These are phyloP conservation scores for Suillus discolor DNA, from an alignment of 768 basidiomycete species.

Conservation along the genomic window DNA sequence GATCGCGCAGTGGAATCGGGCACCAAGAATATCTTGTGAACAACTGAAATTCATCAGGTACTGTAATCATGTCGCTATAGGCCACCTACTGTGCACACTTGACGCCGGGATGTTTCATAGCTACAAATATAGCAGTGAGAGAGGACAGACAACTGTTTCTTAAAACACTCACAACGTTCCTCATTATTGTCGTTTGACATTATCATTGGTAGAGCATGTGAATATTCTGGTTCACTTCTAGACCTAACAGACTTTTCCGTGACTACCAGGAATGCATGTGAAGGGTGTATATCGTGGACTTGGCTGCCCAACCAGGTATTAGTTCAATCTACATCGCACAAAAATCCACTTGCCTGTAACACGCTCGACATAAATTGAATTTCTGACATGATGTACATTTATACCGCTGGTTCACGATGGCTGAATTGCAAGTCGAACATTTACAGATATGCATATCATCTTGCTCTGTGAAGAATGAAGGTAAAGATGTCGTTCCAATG, in stretches of 20 bases:
- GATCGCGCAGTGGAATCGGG: constrained; percentile 90
- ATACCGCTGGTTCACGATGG: constrained; percentile 66
- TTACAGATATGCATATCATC: constrained; percentile 62
- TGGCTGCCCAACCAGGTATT: constrained; percentile 48
- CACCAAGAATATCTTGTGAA: constrained; percentile 86
- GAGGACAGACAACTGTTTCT: not conserved
- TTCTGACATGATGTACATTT: constrained; percentile 84
- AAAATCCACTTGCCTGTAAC: constrained; percentile 62
- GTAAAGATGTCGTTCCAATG: not conserved
- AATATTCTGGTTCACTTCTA: constrained; percentile 42
- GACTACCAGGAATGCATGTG: constrained; percentile 81
- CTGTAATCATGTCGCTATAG: not conserved
- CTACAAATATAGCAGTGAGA: constrained; percentile 37
- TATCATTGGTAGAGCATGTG: constrained; percentile 21
- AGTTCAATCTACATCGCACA: constrained; percentile 9
- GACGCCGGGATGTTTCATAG: constrained; percentile 77
- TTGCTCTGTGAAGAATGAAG: constrained; percentile 53
- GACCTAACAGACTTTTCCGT: constrained; percentile 58
- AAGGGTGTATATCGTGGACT: constrained; percentile 90
- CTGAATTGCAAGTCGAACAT: constrained; percentile 82
- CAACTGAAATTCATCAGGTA: constrained; percentile 55
- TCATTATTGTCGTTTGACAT: constrained; percentile 45
- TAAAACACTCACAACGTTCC: constrained; percentile 57
- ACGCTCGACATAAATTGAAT: constrained; percentile 80
- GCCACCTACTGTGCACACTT: constrained; percentile 82